These are phyloP conservation scores for Gardenia jasminoides DNA, from an alignment of 257 asterid species.

Conservation along the genomic window DNA sequence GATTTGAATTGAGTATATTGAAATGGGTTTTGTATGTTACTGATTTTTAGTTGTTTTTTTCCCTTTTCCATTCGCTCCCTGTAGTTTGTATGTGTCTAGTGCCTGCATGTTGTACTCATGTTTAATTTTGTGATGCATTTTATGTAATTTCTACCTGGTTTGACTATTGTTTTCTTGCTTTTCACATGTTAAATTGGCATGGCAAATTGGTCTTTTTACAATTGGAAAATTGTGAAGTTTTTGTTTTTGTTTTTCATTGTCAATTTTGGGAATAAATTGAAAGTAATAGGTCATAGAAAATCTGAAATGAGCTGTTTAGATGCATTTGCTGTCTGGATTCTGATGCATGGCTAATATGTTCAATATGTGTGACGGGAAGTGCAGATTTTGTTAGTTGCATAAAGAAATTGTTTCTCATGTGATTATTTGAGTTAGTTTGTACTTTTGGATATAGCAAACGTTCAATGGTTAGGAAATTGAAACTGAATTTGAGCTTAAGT, in stretches of 20 bases:
- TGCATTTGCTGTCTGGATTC: not conserved
- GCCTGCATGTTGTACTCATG: not conserved
- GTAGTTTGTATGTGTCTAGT: not conserved
- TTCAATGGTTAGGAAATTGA: not conserved
- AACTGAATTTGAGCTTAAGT: not conserved
- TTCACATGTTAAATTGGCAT: not conserved
- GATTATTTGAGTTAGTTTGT: not conserved
- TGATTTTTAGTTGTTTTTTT: not conserved
- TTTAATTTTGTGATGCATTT: not conserved
- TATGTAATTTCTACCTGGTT: not conserved
- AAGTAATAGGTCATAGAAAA: not conserved
- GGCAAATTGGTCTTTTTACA: not conserved
- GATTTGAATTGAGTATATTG: not conserved
- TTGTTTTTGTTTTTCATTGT: no score
- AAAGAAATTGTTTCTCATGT: not conserved
- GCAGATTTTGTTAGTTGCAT: not conserved
- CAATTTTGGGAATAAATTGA: not conserved
- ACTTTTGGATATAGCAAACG: not conserved
- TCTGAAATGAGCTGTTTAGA: not conserved
- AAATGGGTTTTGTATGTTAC: not conserved
- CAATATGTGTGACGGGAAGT: not conserved
- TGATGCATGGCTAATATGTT: not conserved
- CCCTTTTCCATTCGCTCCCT: no score
- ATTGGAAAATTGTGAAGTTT: not conserved
- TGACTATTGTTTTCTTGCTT: not conserved